A percentile compares a stretch with the other conserved stretches of the same genome.
Evolutionary conservation across 352 stramenopile species (phyloP).

Genomic region (Phytophthora sansomeana): DNA sequence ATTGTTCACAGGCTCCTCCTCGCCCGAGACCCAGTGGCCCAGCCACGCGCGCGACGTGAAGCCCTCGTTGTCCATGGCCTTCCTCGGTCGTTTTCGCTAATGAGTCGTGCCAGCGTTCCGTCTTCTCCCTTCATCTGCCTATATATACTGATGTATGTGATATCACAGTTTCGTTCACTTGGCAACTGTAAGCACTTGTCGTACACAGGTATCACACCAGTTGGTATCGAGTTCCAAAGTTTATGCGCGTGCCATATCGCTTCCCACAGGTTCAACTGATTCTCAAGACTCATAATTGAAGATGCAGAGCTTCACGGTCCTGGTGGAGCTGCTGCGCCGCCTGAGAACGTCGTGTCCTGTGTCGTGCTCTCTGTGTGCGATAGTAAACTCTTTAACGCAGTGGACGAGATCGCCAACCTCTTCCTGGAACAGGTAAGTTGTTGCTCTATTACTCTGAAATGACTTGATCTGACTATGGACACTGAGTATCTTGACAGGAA

Average conservation of each 20-base stretch:
- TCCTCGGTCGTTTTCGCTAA: neutral
- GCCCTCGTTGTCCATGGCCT: slow-evolving; percentile 45
- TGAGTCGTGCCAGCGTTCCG: slow-evolving; percentile 2
- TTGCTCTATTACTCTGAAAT: neutral
- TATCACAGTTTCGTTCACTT: neutral
- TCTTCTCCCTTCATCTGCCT: neutral
- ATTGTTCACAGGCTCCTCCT: slow-evolving; percentile 76
- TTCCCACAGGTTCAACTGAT: too few relatives aligned
- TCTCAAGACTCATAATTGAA: too few relatives aligned
- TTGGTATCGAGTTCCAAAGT: neutral
- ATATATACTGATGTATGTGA: neutral
- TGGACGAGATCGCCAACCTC: slow-evolving; percentile 39
- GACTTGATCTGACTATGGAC: neutral
- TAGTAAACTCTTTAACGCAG: slow-evolving; percentile 39
- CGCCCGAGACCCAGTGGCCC: slow-evolving; percentile 57
- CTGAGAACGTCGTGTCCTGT: slow-evolving; percentile 2
- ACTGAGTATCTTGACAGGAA: slow-evolving; percentile 9
- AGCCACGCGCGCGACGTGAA: slow-evolving; percentile 64
- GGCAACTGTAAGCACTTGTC: neutral
- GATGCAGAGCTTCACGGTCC: slow-evolving; percentile 27
- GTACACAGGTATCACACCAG: neutral
- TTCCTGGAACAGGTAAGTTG: slow-evolving; percentile 35
- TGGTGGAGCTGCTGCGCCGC: slow-evolving; percentile 31
- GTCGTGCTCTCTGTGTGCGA: slow-evolving; percentile 18
- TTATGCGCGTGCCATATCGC: neutral